Evolutionary conservation across 495 filamentous ascomycete genomes (phyloP), one percentile per base, ranked within the genome.

Genomic region (Achaetomiella virescens): DNA sequence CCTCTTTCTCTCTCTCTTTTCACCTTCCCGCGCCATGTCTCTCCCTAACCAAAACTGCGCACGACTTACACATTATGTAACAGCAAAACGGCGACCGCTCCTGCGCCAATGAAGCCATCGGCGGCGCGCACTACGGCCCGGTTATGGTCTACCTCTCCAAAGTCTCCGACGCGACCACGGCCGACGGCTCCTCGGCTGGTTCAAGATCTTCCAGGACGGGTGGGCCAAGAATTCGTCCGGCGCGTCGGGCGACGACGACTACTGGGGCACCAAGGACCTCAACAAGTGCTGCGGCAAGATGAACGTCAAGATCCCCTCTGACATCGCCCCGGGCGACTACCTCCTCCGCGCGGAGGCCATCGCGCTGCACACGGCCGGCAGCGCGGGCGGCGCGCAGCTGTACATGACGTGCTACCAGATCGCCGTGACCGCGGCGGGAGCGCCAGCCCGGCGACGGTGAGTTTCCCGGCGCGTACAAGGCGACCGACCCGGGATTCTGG

Each of bases 391-490:
- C n/a, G 78, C 74, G 3, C 78, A 81, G 64, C 66, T 77, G 48
- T 80, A 81, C 58, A 67, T 79, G 57, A 74, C 76, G 6, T 80
- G 77, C 66, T 80, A 72, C 65, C 75, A 80, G 65, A 44, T 77
- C 7, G 62, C 67, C 22, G 66, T 3, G 70, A 68, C 11, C 52
- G 62, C 18, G 73, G 71, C 25, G 27, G 27, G 27, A 59, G 54
- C 33, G 73, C 72, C 3, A 65, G 45, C 40, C 74, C 75, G 3
- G 49, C 65, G 2, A 71, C 69, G 7, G 73, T 77, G 8, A 54
- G 50, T 46, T 69, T 79, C 48, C 77, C 77, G 77, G 76, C 12
- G 76, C 75, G 7, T 82, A 81, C 61, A 67, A 67, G 22, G 66
- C 69, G 20, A 65, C 54, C 33, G 78, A 81, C 50, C 72, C 75